phyloP scores from a whole-genome alignment of 257 asterid species.

The Eustoma russellianum region DNA sequence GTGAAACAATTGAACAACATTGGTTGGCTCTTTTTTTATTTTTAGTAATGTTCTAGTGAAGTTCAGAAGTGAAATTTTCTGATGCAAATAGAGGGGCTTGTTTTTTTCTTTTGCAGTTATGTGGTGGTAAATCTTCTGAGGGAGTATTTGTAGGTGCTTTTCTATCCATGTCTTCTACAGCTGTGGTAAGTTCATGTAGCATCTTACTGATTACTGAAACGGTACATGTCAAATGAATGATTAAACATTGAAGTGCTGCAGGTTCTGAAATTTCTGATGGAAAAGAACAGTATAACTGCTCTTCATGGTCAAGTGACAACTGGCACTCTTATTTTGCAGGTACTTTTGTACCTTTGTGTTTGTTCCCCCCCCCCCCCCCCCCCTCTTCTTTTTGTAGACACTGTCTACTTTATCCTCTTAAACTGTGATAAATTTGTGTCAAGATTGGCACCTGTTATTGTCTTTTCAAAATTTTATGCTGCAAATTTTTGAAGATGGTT shows the following conservation, averaged over 20 bases:
- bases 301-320: conserved; percentile 98
- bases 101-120: conserved; percentile 50
- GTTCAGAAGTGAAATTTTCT: background rate
- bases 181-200: conserved; percentile 59
- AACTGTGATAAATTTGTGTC: background rate
- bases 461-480: background rate
- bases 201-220: conserved; percentile 5
- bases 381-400: no score
- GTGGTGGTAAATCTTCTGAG: conserved; percentile 94
- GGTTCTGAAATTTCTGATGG: conserved; percentile 76
- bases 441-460: background rate
- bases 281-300: conserved; percentile 69
- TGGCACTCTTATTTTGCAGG: conserved; percentile 97
- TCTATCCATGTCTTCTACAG: conserved; percentile 98
- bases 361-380: background rate
- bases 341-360: conserved; percentile 9
- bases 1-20: background rate
- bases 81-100: conserved; percentile 12
- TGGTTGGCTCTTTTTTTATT: background rate
- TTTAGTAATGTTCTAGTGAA: background rate
- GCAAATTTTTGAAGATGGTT: background rate
- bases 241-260: conserved; percentile 6
- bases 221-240: background rate
- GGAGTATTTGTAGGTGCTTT: conserved; percentile 93
- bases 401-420: background rate